These are phyloP conservation scores for Rachicladosporium sp. DNA, from an alignment of 2,329 filamentous ascomycete species.

Conservation along the genomic window DNA sequence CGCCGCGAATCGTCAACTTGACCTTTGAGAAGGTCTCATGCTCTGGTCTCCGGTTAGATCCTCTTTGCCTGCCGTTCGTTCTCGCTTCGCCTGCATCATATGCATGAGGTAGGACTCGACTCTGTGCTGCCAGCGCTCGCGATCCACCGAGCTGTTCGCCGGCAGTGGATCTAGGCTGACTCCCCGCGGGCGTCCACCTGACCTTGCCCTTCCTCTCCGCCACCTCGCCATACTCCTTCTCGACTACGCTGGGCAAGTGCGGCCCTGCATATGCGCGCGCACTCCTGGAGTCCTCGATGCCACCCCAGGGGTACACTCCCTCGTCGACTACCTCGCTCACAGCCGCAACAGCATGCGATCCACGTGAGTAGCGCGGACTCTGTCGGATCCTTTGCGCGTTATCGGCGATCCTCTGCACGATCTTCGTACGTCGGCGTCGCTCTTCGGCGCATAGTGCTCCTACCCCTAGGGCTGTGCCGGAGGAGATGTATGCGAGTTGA, in stretches of 20 bases:
- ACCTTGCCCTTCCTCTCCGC: constrained; percentile 3
- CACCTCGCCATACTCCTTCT: constrained; percentile 13
- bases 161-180: too few species aligned
- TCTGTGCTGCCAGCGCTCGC: too few species aligned
- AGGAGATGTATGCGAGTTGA: constrained; percentile 28
- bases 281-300: not conserved
- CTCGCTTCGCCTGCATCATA: too few species aligned
- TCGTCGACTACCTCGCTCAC: constrained; percentile 2
- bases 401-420: constrained; percentile 24
- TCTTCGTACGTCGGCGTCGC: constrained; percentile 20
- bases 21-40: too few species aligned
- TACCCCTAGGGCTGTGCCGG: constrained; percentile 23
- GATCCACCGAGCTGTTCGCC: too few species aligned
- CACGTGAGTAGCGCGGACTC: constrained; percentile 18
- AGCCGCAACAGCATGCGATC: constrained; percentile 9
- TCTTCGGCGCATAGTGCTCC: constrained; percentile 25
- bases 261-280: constrained; percentile 3
- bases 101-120: too few species aligned
- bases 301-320: constrained; percentile 3
- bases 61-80: too few species aligned
- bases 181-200: too few species aligned
- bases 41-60: too few species aligned
- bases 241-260: constrained; percentile 19
- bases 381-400: constrained; percentile 22
- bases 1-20: too few species aligned